Evolutionary conservation across 495 filamentous ascomycete species (phyloP).

Genomic region (Hypoxylon fuscum): DNA sequence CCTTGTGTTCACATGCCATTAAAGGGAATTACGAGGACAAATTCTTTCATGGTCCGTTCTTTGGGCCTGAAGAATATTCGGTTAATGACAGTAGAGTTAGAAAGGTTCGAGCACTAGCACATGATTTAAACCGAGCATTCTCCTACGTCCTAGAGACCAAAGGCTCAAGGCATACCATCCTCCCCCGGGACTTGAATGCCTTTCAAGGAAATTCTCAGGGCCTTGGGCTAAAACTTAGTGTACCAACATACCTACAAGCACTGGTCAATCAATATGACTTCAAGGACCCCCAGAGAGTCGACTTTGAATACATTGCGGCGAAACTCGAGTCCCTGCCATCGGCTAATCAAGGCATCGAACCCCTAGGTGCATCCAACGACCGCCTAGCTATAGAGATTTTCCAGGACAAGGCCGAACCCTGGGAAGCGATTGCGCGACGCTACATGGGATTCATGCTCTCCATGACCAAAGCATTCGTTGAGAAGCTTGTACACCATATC

Average conservation of each 20-base stretch:
- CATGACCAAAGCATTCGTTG: slow-evolving; percentile 40
- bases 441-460: slow-evolving; percentile 42
- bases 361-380: slow-evolving; percentile 48
- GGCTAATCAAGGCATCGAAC: slow-evolving; percentile 40
- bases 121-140: slow-evolving; percentile 38
- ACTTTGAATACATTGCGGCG: slow-evolving; percentile 12
- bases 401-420: slow-evolving; percentile 44
- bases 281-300: slow-evolving; percentile 26
- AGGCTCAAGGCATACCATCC: slow-evolving; percentile 37
- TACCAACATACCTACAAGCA: slow-evolving; percentile 32
- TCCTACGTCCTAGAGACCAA: slow-evolving; percentile 27
- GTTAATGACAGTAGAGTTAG: slow-evolving; percentile 21
- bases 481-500: slow-evolving; percentile 43
- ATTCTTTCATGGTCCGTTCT: slow-evolving; percentile 34
- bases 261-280: slow-evolving; percentile 35
- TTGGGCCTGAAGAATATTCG: background rate
- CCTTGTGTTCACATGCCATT: slow-evolving; percentile 29
- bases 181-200: background rate
- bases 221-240: background rate
- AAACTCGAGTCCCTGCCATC: slow-evolving; percentile 21
- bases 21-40: slow-evolving; percentile 35
- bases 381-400: slow-evolving; percentile 47
- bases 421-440: slow-evolving; percentile 41
- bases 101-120: slow-evolving; percentile 38
- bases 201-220: background rate